A percentile compares a stretch with the other conserved stretches of the same genome.
phyloP scores from a whole-genome alignment of 768 basidiomycete genomes.

The Suillus discolor region DNA sequence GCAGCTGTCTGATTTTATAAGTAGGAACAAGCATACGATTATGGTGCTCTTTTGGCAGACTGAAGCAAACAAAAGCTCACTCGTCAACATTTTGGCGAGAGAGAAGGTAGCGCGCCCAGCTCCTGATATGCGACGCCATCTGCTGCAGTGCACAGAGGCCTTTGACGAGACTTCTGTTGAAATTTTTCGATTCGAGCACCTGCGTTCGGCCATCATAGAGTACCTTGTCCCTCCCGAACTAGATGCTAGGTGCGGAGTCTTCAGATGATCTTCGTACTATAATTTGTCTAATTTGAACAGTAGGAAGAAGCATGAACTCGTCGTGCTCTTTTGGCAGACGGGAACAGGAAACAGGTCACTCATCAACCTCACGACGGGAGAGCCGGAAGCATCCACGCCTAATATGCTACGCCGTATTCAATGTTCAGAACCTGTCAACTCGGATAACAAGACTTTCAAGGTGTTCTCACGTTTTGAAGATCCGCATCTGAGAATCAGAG shows the following conservation, averaged over 20 bases:
- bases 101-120: slow-evolving; percentile 7
- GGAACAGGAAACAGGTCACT: slow-evolving; percentile 37
- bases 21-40: slow-evolving; percentile 12
- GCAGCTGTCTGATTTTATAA: neutral
- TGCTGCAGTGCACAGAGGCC: slow-evolving; percentile 3
- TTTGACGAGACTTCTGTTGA: slow-evolving; percentile 16
- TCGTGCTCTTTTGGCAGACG: slow-evolving; percentile 43
- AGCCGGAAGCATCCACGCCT: slow-evolving; percentile 20
- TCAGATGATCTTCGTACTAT: neutral
- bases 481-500: slow-evolving; percentile 19
- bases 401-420: slow-evolving; percentile 32
- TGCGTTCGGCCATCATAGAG: slow-evolving; percentile 17
- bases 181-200: slow-evolving; percentile 30
- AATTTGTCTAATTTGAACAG: neutral
- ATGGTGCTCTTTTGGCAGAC: slow-evolving; percentile 45
- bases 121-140: neutral
- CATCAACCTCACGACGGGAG: slow-evolving; percentile 35
- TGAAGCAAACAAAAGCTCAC: slow-evolving; percentile 35
- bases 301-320: slow-evolving; percentile 14
- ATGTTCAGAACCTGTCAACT: slow-evolving; percentile 27
- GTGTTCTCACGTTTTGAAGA: slow-evolving; percentile 37
- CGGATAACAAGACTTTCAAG: slow-evolving; percentile 19
- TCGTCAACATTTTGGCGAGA: slow-evolving; percentile 40
- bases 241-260: neutral
- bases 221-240: slow-evolving; percentile 11